These are phyloP conservation scores for Sporisorium graminicola DNA, from an alignment of 1,284 basidiomycete species.

Conservation along the genomic window DNA sequence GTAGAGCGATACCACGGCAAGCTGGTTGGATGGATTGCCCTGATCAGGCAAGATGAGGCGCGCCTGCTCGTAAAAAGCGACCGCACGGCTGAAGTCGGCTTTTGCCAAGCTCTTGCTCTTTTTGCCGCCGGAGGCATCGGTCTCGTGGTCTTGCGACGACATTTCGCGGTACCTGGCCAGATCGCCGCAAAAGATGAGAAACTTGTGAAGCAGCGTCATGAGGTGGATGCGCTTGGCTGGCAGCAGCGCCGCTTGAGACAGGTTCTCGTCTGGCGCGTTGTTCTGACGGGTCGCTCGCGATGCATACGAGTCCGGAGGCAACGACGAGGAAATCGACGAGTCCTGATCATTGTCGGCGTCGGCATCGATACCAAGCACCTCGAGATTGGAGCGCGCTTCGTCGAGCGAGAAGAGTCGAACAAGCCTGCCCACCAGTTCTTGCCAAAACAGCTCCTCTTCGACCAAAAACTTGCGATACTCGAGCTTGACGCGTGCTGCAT, in stretches of 20 bases:
- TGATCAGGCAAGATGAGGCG: constrained; percentile 61
- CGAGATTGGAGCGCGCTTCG: constrained; percentile 54
- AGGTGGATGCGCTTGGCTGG: constrained; percentile 56
- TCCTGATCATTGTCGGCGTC: constrained; percentile 50
- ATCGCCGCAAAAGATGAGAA: constrained; percentile 91
- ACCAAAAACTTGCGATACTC: constrained; percentile 60
- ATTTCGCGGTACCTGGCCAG: constrained; percentile 92
- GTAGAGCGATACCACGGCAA: constrained; percentile 90
- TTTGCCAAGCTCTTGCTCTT: constrained; percentile 20
- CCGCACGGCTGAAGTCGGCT: constrained; percentile 59
- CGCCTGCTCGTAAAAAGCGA: constrained; percentile 62
- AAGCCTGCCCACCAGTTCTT: constrained; percentile 56
- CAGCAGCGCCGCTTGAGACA: constrained; percentile 45
- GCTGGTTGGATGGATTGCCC: constrained; percentile 88
- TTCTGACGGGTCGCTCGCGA: constrained; percentile 35
- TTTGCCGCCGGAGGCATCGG: constrained; percentile 13
- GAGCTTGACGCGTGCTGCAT: constrained; percentile 36
- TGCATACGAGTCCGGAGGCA: constrained; percentile 36
- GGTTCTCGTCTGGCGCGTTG: constrained; percentile 44
- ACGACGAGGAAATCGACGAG: constrained; percentile 34
- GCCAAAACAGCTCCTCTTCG: constrained; percentile 63
- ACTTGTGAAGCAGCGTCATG: constrained; percentile 80
- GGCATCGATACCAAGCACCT: constrained; percentile 50
- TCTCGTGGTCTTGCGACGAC: constrained; percentile 72
- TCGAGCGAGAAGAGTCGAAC: constrained; percentile 59